These are phyloP conservation scores for Phytophthora rubi DNA, from an alignment of 352 stramenopile genomes.

Conservation along the genomic window DNA sequence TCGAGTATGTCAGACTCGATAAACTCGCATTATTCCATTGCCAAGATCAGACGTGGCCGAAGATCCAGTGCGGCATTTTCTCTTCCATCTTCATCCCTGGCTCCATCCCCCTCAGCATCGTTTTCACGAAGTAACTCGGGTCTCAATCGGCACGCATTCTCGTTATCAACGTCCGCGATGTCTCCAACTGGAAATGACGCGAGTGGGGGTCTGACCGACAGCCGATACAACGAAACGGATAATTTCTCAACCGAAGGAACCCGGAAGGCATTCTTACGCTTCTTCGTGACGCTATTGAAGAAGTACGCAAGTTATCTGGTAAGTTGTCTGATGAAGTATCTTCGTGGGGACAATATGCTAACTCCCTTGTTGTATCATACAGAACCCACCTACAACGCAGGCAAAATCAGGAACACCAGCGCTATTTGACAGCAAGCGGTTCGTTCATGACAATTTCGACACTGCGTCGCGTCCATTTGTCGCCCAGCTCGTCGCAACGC, in stretches of 20 bases:
- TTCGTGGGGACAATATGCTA: background rate
- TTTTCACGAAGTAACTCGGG: conserved; percentile 38
- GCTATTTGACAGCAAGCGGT: conserved; percentile 70
- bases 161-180: conserved; percentile 32
- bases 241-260: conserved; percentile 70
- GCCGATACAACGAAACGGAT: conserved; percentile 70
- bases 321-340: conserved; percentile 8
- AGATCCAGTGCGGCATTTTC: conserved; percentile 55
- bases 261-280: conserved; percentile 80
- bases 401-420: conserved; percentile 41
- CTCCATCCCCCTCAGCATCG: conserved; percentile 32
- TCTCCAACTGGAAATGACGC: conserved; percentile 37
- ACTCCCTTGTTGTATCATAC: conserved; percentile 7
- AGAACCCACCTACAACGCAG: conserved; percentile 36
- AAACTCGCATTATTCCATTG: conserved; percentile 69
- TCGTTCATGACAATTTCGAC: conserved; percentile 77
- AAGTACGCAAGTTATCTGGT: conserved; percentile 84
- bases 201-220: conserved; percentile 60
- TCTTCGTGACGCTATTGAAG: conserved; percentile 84
- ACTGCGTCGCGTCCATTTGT: conserved; percentile 65
- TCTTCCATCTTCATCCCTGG: conserved; percentile 38
- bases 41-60: conserved; percentile 69
- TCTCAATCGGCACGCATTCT: conserved; percentile 44
- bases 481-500: conserved; percentile 63
- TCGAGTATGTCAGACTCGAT: conserved; percentile 54